Percentiles rank a stretch among this genome's conserved stretches.
Conservation (phyloP, 2,329 filamentous ascomycete species). For the Ascochyta pisi region DNA sequence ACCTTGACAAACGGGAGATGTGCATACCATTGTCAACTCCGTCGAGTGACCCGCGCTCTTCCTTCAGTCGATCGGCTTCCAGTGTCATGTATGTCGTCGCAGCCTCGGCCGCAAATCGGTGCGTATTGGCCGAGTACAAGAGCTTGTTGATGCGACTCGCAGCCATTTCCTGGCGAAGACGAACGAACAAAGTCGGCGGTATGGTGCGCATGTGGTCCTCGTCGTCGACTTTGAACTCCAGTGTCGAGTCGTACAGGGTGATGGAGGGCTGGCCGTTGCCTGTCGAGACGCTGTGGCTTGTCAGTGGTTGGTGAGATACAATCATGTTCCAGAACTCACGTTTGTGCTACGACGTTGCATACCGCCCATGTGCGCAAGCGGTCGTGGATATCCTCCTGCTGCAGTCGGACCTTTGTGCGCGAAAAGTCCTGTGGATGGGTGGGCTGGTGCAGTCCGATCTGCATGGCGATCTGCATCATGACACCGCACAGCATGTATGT, state of each 20-base stretch:
- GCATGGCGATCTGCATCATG: constrained; percentile 87
- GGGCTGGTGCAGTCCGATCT: constrained; percentile 80
- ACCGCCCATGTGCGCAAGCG: constrained; percentile 83
- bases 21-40: constrained; percentile 43
- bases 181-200: constrained; percentile 45
- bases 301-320: constrained; percentile 15
- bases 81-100: constrained; percentile 45
- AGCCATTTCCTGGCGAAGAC: constrained; percentile 49
- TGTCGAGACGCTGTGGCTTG: constrained; percentile 69
- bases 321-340: constrained; percentile 50
- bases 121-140: constrained; percentile 44
- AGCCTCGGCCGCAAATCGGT: constrained; percentile 40
- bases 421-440: constrained; percentile 86
- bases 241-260: constrained; percentile 77
- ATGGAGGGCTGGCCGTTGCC: constrained; percentile 83
- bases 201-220: constrained; percentile 48
- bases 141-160: constrained; percentile 48
- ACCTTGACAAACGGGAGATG: background rate
- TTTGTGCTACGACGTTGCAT: constrained; percentile 83
- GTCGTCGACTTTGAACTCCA: constrained; percentile 53
- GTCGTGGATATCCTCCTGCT: constrained; percentile 80
- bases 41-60: constrained; percentile 44
- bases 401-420: constrained; percentile 74
- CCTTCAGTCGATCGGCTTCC: constrained; percentile 45
- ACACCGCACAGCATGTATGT: constrained; percentile 82